Evolutionary conservation across 2,329 filamentous ascomycete genomes (phyloP).

Genomic region (Chaetomium strumarium): DNA sequence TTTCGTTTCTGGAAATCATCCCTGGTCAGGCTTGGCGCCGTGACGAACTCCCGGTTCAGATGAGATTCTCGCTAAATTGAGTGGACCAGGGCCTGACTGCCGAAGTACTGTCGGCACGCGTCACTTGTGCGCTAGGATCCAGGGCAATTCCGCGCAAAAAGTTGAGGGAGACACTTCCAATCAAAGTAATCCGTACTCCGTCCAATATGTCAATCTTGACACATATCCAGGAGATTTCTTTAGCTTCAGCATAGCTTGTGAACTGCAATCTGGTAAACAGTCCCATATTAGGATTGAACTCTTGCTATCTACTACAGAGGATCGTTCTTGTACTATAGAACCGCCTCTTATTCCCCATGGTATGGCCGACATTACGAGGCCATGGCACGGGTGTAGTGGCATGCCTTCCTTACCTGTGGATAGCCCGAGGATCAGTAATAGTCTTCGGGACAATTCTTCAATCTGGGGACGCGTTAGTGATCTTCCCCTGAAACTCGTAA

Average conservation of each 20-base stretch:
- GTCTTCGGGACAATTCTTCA: neutral
- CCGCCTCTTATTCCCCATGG: neutral
- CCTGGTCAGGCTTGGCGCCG: conserved; percentile 1
- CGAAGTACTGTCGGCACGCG: conserved; percentile 2
- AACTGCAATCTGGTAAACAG: neutral
- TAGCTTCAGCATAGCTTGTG: neutral
- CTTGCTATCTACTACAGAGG: no score
- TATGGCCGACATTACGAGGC: neutral
- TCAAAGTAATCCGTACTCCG: neutral
- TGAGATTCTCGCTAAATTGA: neutral
- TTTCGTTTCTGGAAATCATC: conserved; percentile 16
- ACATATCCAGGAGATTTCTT: no score
- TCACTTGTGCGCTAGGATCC: neutral
- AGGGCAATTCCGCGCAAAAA: neutral
- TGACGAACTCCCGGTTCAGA: conserved; percentile 6
- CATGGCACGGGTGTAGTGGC: neutral
- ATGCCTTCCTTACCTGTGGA: conserved; percentile 1
- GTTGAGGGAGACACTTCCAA: neutral
- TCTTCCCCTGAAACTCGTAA: neutral
- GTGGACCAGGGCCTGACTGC: neutral
- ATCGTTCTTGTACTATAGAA: neutral
- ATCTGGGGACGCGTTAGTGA: conserved; percentile 18
- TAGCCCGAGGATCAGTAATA: neutral
- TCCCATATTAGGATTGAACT: neutral
- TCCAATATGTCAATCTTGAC: neutral